These are phyloP conservation scores for Candida sphagnicola DNA, from an alignment of 805 yeast species.

Conservation along the genomic window DNA sequence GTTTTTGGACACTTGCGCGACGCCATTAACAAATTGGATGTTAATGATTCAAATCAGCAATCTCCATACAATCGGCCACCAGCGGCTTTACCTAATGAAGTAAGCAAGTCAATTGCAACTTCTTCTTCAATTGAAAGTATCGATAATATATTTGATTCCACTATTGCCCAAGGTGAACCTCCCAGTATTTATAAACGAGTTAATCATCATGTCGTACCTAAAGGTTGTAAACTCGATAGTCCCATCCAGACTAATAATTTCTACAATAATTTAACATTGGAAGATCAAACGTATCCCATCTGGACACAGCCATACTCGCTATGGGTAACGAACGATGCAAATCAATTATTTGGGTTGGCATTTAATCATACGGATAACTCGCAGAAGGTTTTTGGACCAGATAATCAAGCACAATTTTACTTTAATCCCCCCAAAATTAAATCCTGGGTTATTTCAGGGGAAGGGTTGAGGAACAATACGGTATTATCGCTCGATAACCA, in stretches of 20 bases:
- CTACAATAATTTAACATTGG: constrained; percentile 68
- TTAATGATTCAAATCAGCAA: background rate
- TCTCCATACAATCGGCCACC: constrained; percentile 1
- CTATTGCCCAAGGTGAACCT: constrained; percentile 44
- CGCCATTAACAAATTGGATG: background rate
- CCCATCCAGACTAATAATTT: constrained; percentile 77
- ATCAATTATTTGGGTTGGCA: constrained; percentile 57
- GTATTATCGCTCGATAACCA: constrained; percentile 21
- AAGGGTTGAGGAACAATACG: constrained; percentile 17
- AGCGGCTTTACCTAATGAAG: constrained; percentile 2
- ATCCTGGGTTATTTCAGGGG: constrained; percentile 48
- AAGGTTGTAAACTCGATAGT: constrained; percentile 18
- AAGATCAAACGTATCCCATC: constrained; percentile 60
- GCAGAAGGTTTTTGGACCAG: constrained; percentile 70
- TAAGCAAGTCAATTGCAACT: no score
- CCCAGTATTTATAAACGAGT: constrained; percentile 34
- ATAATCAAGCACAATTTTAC: constrained; percentile 55
- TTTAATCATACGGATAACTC: constrained; percentile 55
- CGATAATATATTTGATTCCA: constrained; percentile 36
- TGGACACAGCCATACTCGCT: constrained; percentile 83
- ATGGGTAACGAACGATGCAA: constrained; percentile 54
- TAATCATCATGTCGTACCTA: constrained; percentile 32
- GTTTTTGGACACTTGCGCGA: background rate
- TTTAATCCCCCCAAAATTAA: constrained; percentile 66
- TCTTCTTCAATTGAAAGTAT: background rate